phyloP scores from a whole-genome alignment of 208 protist genomes.

The Ichthyophonus hoferi region DNA sequence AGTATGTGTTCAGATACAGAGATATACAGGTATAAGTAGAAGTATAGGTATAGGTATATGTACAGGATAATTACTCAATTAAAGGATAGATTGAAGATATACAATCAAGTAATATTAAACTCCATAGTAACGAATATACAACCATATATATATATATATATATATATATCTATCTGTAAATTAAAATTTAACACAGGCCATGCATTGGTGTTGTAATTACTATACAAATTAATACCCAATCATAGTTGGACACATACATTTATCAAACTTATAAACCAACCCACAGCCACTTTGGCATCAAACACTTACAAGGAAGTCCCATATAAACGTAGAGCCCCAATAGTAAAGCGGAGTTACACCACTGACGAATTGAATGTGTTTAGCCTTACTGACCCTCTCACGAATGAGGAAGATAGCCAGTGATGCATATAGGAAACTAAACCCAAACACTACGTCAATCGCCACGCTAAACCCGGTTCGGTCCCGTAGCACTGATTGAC shows the following conservation, averaged over 20 bases:
- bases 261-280: background rate
- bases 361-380: slow-evolving; percentile 55
- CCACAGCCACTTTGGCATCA: background rate
- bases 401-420: slow-evolving; percentile 47
- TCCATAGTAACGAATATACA: background rate
- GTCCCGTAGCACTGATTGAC: background rate
- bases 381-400: slow-evolving; percentile 45
- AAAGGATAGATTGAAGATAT: no score
- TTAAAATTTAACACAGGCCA: background rate
- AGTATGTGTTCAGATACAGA: background rate
- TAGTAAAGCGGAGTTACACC: slow-evolving; percentile 40
- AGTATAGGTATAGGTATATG: no score
- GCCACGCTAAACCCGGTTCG: background rate
- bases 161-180: no score
- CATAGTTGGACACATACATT: slow-evolving; percentile 7
- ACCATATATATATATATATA: no score
- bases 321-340: slow-evolving; percentile 47
- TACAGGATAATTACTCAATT: no score
- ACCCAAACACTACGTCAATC: slow-evolving; percentile 30
- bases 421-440: slow-evolving; percentile 37
- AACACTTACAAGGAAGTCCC: slow-evolving; percentile 38
- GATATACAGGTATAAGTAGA: no score
- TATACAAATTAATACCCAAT: background rate
- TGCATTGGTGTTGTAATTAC: background rate
- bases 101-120: background rate